Evolutionary conservation across 139 green algal genomes (phyloP).

Genomic region (Tetraselmis striata): DNA sequence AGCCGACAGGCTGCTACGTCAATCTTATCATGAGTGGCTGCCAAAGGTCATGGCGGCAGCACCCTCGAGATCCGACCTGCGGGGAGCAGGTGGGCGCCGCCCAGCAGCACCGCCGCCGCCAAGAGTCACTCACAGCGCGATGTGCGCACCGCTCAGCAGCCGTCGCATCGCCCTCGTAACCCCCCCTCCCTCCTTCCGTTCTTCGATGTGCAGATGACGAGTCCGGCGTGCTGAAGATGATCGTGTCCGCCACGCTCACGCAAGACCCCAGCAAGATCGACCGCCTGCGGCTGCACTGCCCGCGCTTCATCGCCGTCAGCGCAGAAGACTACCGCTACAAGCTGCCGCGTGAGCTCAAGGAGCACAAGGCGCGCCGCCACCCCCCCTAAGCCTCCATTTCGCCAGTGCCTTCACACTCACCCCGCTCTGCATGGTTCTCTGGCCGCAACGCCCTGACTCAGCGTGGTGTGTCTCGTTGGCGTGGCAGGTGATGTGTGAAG

Average conservation of each 20-base stretch:
- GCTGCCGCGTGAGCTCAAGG: conserved; percentile 61
- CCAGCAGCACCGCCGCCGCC: too few relatives aligned
- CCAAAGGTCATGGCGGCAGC: conserved; percentile 37
- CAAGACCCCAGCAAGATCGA: conserved; percentile 80
- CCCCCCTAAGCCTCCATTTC: too few relatives aligned
- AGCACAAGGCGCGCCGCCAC: too few relatives aligned
- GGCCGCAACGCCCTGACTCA: too few relatives aligned
- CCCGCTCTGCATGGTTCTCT: too few relatives aligned
- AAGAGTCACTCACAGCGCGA: too few relatives aligned
- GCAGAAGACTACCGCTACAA: conserved; percentile 43
- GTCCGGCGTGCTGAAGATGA: conserved; percentile 68
- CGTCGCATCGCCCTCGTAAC: too few relatives aligned
- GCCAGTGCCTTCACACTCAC: too few relatives aligned
- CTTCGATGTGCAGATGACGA: neutral
- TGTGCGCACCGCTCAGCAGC: too few relatives aligned
- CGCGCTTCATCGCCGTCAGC: conserved; percentile 60
- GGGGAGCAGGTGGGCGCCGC: neutral
- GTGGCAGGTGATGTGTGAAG: conserved; percentile 49
- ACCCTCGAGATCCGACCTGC: neutral
- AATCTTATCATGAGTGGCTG: conserved; percentile 92
- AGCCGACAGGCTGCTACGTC: conserved; percentile 81
- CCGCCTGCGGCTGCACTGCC: conserved; percentile 61
- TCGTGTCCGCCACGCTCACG: conserved; percentile 86
- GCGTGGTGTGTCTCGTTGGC: too few relatives aligned
- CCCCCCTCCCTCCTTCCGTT: neutral